Conservation (phyloP, 169 alveolate species). For the Cardiosporidium cionae region DNA sequence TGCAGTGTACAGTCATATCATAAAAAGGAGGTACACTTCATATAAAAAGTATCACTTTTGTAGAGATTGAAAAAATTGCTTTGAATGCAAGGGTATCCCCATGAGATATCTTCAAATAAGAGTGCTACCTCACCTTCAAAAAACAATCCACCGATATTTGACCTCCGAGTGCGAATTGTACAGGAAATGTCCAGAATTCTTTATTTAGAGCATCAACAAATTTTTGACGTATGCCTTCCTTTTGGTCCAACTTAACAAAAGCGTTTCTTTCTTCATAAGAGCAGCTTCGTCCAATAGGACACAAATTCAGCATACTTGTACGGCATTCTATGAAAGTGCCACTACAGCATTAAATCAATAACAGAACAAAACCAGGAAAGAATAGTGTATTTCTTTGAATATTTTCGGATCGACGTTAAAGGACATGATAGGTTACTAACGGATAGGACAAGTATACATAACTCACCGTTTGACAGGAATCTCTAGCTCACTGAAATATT, state of each 20-base stretch:
- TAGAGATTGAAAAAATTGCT: not conserved
- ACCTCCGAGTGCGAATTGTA: conserved; percentile 90
- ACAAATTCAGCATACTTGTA: conserved; percentile 86
- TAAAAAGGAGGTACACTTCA: conserved; percentile 35
- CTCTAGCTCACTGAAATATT: conserved; percentile 76
- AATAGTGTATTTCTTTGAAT: not conserved
- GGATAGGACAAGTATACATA: not conserved
- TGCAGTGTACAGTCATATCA: too few species aligned
- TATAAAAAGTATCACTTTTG: conserved; percentile 80
- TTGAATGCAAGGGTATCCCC: not conserved
- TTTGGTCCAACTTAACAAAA: conserved; percentile 60
- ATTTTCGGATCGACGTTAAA: not conserved
- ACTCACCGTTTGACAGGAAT: conserved; percentile 85
- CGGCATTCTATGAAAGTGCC: conserved; percentile 90
- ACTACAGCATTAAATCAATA: conserved; percentile 26
- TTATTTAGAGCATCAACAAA: conserved; percentile 48
- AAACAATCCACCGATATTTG: conserved; percentile 90
- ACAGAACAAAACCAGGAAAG: not conserved
- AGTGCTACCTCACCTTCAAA: conserved; percentile 58
- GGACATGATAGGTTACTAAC: not conserved
- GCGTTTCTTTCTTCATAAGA: conserved; percentile 72
- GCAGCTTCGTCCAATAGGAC: conserved; percentile 96
- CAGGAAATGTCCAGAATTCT: conserved; percentile 56
- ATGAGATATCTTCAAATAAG: not conserved
- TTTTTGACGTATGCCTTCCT: conserved; percentile 50